phyloP scores from a whole-genome alignment of 257 asterid species.

The Nicotiana knightiana region DNA sequence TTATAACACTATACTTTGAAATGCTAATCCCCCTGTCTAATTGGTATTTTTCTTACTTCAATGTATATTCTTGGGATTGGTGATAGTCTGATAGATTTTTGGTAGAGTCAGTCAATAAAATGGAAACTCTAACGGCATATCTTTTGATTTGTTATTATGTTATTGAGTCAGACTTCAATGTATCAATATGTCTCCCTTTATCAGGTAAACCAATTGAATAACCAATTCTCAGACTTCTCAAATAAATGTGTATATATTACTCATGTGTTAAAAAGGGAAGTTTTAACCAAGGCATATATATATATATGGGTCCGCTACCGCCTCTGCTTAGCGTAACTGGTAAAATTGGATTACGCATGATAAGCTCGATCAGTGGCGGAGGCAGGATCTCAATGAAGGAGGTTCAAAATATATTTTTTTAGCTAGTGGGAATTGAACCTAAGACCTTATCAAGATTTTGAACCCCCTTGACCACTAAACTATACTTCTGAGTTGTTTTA shows the following conservation, averaged over 20 bases:
- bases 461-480: too few relatives aligned
- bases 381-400: too few relatives aligned
- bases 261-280: not conserved
- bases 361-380: too few relatives aligned
- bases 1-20: not conserved
- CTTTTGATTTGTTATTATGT: slow-evolving; percentile 36
- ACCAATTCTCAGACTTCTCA: slow-evolving; percentile 28
- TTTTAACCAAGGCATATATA: too few relatives aligned
- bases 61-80: slow-evolving; percentile 33
- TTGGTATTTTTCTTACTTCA: not conserved
- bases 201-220: slow-evolving; percentile 22
- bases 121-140: slow-evolving; percentile 22
- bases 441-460: too few relatives aligned
- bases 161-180: slow-evolving; percentile 20
- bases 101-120: slow-evolving; percentile 19
- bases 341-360: too few relatives aligned
- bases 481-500: too few relatives aligned
- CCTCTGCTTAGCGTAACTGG: too few relatives aligned
- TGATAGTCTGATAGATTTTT: slow-evolving; percentile 6
- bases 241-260: not conserved
- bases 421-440: too few relatives aligned
- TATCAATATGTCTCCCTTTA: slow-evolving; percentile 47
- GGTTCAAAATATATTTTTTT: too few relatives aligned
- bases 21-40: not conserved
- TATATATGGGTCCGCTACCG: too few relatives aligned